Evolutionary conservation across 1,284 basidiomycete genomes (phyloP).

Genomic region (Pholiota adiposa): DNA sequence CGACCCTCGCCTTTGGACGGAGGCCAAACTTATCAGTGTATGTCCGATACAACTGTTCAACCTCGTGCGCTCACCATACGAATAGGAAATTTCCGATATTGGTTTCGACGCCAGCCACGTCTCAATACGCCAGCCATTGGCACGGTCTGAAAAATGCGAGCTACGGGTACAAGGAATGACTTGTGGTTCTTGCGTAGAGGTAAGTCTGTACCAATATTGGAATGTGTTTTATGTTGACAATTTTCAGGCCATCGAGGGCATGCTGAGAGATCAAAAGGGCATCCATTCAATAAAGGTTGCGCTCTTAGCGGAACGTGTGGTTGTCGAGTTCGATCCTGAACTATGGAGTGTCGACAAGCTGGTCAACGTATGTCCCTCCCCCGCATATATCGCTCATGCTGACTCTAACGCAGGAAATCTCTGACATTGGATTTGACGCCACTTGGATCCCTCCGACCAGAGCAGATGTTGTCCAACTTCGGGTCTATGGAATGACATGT

Average conservation of each 20-base stretch:
- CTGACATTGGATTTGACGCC: conserved; percentile 93
- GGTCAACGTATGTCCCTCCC: conserved; percentile 58
- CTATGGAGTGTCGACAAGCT: conserved; percentile 86
- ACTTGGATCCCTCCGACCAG: conserved; percentile 67
- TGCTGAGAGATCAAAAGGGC: conserved; percentile 84
- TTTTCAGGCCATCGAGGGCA: conserved; percentile 86
- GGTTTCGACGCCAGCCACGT: conserved; percentile 89
- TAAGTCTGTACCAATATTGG: conserved; percentile 8
- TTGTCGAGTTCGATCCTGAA: conserved; percentile 85
- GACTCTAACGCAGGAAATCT: conserved; percentile 69
- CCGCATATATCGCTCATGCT: conserved; percentile 17
- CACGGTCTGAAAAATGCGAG: conserved; percentile 55
- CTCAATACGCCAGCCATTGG: conserved; percentile 32
- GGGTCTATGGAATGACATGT: conserved; percentile 92
- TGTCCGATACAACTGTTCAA: conserved; percentile 29
- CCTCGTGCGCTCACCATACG: conserved; percentile 15
- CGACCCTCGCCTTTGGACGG: conserved; percentile 81
- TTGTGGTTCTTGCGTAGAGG: conserved; percentile 89
- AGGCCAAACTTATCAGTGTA: conserved; percentile 79
- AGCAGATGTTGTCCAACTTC: conserved; percentile 71
- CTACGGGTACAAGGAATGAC: conserved; percentile 91
- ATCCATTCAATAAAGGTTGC: conserved; percentile 92
- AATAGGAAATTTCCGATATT: conserved; percentile 87
- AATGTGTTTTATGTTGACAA: not conserved
- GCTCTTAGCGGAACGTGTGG: conserved; percentile 90